Evolutionary conservation across 2,329 filamentous ascomycete genomes (phyloP).

Genomic region (Pseudogymnoascus destructans): DNA sequence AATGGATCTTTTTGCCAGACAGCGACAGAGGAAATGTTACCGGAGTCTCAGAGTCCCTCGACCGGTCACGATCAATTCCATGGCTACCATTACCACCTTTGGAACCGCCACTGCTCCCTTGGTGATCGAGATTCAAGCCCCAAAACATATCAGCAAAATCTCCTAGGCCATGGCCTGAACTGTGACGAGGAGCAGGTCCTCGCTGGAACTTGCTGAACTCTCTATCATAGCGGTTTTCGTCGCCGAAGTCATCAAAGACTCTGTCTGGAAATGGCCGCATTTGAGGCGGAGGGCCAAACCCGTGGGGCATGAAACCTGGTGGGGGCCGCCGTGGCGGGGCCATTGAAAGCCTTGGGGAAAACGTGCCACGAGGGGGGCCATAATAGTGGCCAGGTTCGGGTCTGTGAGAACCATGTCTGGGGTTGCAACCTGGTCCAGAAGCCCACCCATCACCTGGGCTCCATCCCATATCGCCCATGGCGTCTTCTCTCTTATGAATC

Average conservation of each 20-base stretch:
- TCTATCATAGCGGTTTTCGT: neutral
- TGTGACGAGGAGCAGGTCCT: neutral
- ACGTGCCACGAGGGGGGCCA: neutral
- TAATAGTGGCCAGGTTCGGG: neutral
- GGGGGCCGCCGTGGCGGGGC: neutral
- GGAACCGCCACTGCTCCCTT: neutral
- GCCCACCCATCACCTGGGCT: constrained; percentile 1
- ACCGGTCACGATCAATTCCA: neutral
- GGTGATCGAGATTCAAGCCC: neutral
- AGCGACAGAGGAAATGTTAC: neutral
- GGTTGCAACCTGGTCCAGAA: neutral
- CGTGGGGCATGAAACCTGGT: neutral
- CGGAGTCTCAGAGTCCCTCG: neutral
- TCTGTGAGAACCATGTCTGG: neutral
- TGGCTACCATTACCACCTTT: neutral
- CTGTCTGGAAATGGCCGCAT: neutral
- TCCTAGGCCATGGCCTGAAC: neutral
- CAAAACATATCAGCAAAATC: neutral
- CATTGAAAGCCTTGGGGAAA: neutral
- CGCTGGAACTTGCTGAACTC: neutral
- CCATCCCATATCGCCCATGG: neutral
- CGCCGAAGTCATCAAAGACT: neutral
- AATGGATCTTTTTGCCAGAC: neutral
- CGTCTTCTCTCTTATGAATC: neutral
- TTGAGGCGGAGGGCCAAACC: neutral